Evolutionary conservation across 2,329 filamentous ascomycete species (phyloP).

Genomic region (Pseudogymnoascus sp.): DNA sequence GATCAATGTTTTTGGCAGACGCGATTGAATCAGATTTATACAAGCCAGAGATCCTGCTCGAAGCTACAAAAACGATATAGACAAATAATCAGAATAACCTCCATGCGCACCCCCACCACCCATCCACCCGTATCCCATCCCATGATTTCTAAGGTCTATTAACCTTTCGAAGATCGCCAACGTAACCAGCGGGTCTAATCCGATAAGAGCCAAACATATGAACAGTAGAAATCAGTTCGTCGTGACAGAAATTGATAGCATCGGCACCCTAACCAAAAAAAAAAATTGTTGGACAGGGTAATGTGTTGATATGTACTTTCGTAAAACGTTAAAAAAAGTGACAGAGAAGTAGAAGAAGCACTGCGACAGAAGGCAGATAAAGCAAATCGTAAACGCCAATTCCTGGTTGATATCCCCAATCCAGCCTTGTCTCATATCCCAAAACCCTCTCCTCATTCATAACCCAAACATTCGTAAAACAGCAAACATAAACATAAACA

Average conservation of each 20-base stretch:
- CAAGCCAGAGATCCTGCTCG: constrained; percentile 5
- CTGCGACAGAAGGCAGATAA: not conserved
- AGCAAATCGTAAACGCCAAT: not conserved
- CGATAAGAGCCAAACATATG: not conserved
- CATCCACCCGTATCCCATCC: not conserved
- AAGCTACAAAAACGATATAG: not conserved
- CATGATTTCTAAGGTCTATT: not conserved
- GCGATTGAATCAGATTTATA: constrained; percentile 8
- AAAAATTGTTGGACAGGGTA: not conserved
- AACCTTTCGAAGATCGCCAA: constrained; percentile 1
- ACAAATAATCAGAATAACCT: constrained; percentile 1
- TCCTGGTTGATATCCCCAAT: not conserved
- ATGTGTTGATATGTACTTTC: constrained; percentile 11
- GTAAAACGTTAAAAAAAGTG: constrained; percentile 9
- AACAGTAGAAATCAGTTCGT: not conserved
- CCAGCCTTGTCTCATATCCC: not conserved
- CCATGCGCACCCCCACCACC: not conserved
- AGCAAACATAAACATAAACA: not conserved
- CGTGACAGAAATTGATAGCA: not conserved
- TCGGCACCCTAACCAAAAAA: not conserved
- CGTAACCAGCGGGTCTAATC: not conserved
- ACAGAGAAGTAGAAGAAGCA: constrained; percentile 4
- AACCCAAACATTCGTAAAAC: not conserved
- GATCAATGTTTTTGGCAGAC: not conserved
- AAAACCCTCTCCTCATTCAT: not conserved